phyloP scores from a whole-genome alignment of 139 green algal genomes.

The Micromonas pusilla region DNA sequence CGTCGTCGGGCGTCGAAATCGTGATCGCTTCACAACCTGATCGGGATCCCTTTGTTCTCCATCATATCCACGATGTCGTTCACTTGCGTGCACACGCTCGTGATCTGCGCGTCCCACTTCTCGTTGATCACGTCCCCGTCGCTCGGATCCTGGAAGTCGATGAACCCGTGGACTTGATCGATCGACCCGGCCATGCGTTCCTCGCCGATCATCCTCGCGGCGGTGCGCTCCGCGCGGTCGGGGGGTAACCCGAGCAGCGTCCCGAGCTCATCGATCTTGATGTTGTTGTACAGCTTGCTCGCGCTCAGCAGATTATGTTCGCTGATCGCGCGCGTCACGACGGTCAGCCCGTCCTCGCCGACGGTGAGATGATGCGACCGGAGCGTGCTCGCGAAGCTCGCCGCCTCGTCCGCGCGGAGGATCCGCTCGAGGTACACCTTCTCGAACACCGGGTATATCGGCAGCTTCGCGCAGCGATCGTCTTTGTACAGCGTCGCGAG shows the following conservation, averaged over 20 bases:
- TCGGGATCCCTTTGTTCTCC: neutral
- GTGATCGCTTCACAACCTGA: no score
- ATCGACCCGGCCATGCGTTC: conserved; percentile 47
- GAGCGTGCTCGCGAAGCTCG: conserved; percentile 69
- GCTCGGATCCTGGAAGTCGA: conserved; percentile 52
- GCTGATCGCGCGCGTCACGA: conserved; percentile 79
- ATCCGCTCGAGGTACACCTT: conserved; percentile 93
- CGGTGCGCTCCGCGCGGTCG: conserved; percentile 69
- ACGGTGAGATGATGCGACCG: conserved; percentile 70
- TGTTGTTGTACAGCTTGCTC: conserved; percentile 89
- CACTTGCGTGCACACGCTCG: neutral
- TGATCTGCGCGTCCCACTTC: neutral
- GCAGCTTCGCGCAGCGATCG: conserved; percentile 66
- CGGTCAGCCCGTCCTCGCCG: conserved; percentile 41
- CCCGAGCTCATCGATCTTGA: conserved; percentile 76
- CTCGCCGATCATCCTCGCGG: conserved; percentile 49
- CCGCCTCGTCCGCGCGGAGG: conserved; percentile 66
- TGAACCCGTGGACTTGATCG: conserved; percentile 76
- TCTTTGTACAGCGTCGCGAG: conserved; percentile 62
- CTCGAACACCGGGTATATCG: conserved; percentile 77
- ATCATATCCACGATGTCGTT: neutral
- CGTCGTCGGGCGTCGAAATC: neutral
- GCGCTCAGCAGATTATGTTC: conserved; percentile 88
- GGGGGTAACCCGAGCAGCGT: conserved; percentile 67
- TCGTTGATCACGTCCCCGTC: neutral